Evolutionary conservation across 2,329 filamentous ascomycete genomes (phyloP), one percentile per base, ranked within the genome.

Genomic region (Elsinoe australis): DNA sequence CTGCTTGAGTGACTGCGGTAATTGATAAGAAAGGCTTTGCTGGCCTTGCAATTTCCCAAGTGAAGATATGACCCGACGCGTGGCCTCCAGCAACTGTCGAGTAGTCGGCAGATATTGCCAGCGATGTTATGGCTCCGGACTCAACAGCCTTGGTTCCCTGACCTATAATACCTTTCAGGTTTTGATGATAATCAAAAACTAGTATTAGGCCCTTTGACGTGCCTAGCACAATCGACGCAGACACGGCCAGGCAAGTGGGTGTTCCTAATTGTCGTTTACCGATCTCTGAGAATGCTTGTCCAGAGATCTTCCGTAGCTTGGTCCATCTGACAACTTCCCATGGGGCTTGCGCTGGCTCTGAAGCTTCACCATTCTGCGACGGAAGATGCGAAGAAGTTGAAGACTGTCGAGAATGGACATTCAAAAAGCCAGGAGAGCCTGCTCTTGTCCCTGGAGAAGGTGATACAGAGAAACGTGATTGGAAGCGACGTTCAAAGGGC

Each of bases 321-420:
- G 87, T 96, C 94, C 94, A 98, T 61, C 89, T 78, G 51, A 98
- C 85, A 47, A 96, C 88, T 60, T 98, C 92, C 94, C 92, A 98
- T 1, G 92, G 92, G 4, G 86, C 80, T 48, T 87, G 81, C 2
- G 80, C 75, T 17, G 75, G 72, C 12, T 62, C 63, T 7, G 54
- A 55, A 3, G 63, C 65, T 42, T 68, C 64, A 39, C 85, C 84
- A 45, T 74, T 70, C 49, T 80, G 71, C 28, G 69, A 68, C 10
- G 75, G 62, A 3, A 81, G 60, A 55, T 86, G 80, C 57, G 86
- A 94, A 35, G 76, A 82, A 15, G 88, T 60, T 1, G 90, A 95
- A 1, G 80, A 83, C 57, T 87, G 85, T 48, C 89, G 82, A 47
- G 87, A 94, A 60, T 92, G 52, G 2, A 75, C 65, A n/a, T 75